Percentiles rank a stretch among this genome's conserved stretches.
phyloP scores from a whole-genome alignment of 495 filamentous ascomycete genomes.

The Xylaria flabelliformis region DNA sequence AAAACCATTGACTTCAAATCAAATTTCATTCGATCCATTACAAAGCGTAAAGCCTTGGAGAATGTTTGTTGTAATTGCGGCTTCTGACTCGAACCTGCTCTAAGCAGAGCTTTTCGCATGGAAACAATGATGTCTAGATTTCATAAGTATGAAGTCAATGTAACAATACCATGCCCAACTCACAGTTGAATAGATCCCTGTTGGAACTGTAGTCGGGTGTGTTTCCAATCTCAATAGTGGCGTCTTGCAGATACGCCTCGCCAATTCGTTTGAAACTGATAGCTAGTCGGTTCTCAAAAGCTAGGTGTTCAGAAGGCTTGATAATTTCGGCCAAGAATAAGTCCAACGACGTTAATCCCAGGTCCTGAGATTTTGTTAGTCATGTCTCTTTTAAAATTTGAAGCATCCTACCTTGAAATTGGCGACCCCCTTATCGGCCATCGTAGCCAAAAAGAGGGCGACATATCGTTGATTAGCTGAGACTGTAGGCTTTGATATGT shows the following conservation, averaged over 20 bases:
- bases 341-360: constrained; percentile 43
- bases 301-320: constrained; percentile 45
- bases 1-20: constrained; percentile 45
- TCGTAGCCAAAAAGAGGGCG: constrained; percentile 48
- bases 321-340: constrained; percentile 49
- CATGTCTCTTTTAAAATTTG: background rate
- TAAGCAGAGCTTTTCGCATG: constrained; percentile 51
- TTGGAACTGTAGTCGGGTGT: constrained; percentile 51
- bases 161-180: constrained; percentile 8
- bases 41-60: constrained; percentile 42
- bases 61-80: constrained; percentile 43
- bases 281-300: constrained; percentile 52
- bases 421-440: constrained; percentile 48
- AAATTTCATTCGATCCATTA: constrained; percentile 58
- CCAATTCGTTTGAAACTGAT: constrained; percentile 43
- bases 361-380: constrained; percentile 32
- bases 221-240: constrained; percentile 37
- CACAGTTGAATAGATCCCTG: constrained; percentile 45
- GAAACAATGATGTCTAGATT: constrained; percentile 41
- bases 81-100: constrained; percentile 30
- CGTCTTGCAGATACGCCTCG: constrained; percentile 43
- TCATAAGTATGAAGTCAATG: constrained; percentile 25
- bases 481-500: constrained; percentile 38
- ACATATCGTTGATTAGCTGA: constrained; percentile 44
- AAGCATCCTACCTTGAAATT: constrained; percentile 38